These are phyloP conservation scores for Penicillium concentricum DNA, from an alignment of 2,329 filamentous ascomycete genomes.

Conservation along the genomic window DNA sequence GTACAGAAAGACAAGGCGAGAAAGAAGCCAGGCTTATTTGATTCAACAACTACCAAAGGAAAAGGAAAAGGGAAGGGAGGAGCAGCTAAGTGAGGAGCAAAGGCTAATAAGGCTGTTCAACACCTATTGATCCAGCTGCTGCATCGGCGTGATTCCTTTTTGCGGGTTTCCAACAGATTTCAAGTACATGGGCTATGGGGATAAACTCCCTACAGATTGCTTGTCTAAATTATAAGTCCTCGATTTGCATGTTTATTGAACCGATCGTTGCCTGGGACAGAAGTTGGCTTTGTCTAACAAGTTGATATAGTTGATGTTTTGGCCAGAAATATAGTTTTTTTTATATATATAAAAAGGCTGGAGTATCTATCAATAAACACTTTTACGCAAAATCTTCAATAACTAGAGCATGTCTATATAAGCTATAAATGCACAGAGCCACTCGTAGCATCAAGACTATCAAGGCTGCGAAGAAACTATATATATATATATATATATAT, in stretches of 20 bases:
- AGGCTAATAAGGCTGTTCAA: too few relatives aligned
- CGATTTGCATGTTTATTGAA: neutral
- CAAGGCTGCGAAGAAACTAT: neutral
- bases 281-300: neutral
- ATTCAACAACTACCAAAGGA: too few relatives aligned
- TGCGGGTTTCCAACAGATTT: neutral
- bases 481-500: too few relatives aligned
- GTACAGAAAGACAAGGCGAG: too few relatives aligned
- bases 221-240: neutral
- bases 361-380: neutral
- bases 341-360: neutral
- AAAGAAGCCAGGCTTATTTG: too few relatives aligned
- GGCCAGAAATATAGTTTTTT: too few relatives aligned
- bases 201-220: too few relatives aligned
- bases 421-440: neutral
- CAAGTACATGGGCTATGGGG: too few relatives aligned
- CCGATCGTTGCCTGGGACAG: neutral
- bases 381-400: neutral
- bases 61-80: too few relatives aligned
- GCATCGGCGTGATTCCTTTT: neutral
- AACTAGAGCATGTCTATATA: neutral
- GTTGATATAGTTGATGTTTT: neutral
- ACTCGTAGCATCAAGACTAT: neutral
- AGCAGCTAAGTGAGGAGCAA: too few relatives aligned
- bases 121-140: neutral